Evolutionary conservation across 352 stramenopile genomes (phyloP).

Genomic region (Phytophthora cajani): DNA sequence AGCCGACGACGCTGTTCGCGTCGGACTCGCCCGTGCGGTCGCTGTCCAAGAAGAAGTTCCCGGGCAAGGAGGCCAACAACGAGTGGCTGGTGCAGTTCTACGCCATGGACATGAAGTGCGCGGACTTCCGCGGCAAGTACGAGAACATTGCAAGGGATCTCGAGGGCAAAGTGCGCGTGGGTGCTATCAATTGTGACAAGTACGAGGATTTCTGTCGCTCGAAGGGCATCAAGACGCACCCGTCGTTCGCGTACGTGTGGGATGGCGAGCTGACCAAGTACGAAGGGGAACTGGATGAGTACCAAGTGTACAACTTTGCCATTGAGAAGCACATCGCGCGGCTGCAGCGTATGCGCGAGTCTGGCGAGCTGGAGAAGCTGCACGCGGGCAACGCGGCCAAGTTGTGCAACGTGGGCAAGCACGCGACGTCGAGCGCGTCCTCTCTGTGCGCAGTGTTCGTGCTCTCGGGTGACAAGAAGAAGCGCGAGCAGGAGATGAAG

Average conservation of each 20-base stretch:
- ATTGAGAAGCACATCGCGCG: conserved; percentile 82
- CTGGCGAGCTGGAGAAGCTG: conserved; percentile 75
- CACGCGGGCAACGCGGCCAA: conserved; percentile 76
- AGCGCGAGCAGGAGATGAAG: conserved; percentile 53
- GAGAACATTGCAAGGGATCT: conserved; percentile 77
- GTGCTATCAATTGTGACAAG: conserved; percentile 82
- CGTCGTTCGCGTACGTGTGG: conserved; percentile 79
- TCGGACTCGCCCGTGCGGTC: conserved; percentile 66
- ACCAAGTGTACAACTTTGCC: conserved; percentile 85
- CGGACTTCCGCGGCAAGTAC: conserved; percentile 69
- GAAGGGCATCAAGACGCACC: conserved; percentile 44
- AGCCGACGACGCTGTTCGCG: conserved; percentile 57
- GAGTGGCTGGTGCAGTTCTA: conserved; percentile 90
- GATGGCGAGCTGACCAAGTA: conserved; percentile 55
- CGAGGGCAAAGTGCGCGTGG: conserved; percentile 73
- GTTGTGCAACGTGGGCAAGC: conserved; percentile 78
- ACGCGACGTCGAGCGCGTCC: conserved; percentile 55
- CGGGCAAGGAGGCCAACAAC: conserved; percentile 67
- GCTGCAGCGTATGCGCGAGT: conserved; percentile 68
- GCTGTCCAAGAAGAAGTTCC: conserved; percentile 81
- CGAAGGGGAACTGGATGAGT: conserved; percentile 80
- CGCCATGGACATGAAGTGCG: conserved; percentile 43
- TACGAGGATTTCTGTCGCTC: conserved; percentile 59
- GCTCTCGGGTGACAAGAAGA: conserved; percentile 54
- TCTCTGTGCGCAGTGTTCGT: conserved; percentile 80